These are phyloP conservation scores for Neospora caninum DNA, from an alignment of 169 alveolate genomes.

Conservation along the genomic window DNA sequence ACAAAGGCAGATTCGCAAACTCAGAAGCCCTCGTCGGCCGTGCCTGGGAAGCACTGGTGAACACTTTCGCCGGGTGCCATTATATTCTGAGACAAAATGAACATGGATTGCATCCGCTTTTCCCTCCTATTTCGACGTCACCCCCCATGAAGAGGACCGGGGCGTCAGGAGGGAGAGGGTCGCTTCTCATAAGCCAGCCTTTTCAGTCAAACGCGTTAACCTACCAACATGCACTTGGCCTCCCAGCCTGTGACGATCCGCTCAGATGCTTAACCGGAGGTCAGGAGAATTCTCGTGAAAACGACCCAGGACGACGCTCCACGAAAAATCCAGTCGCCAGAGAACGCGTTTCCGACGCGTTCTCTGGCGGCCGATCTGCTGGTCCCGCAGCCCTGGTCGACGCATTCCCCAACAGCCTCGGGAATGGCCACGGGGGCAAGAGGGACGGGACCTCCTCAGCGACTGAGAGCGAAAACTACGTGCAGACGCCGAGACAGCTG, in stretches of 20 bases:
- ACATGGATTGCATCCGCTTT: not conserved
- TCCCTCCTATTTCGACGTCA: not conserved
- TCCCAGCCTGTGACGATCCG: not conserved
- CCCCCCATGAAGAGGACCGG: not conserved
- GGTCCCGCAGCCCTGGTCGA: not conserved
- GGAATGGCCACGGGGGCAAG: not conserved
- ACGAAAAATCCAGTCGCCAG: not conserved
- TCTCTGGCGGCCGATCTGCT: not conserved
- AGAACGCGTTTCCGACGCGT: not conserved
- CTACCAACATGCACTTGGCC: not conserved
- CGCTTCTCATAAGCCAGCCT: not conserved
- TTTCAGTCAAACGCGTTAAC: not conserved
- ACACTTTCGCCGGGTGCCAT: slow-evolving; percentile 17
- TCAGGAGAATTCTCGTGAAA: not conserved
- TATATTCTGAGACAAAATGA: slow-evolving; percentile 1
- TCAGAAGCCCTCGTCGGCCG: not conserved
- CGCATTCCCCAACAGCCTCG: not conserved
- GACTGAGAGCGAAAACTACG: not conserved
- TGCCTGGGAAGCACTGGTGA: slow-evolving; percentile 39
- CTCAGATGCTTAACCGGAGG: not conserved
- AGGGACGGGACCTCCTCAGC: not conserved
- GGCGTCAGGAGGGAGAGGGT: not conserved
- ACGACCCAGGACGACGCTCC: no score
- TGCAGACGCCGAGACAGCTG: not conserved
- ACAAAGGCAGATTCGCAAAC: not conserved